Conservation (phyloP, 495 filamentous ascomycete species). For the Penicillium turbatum region DNA sequence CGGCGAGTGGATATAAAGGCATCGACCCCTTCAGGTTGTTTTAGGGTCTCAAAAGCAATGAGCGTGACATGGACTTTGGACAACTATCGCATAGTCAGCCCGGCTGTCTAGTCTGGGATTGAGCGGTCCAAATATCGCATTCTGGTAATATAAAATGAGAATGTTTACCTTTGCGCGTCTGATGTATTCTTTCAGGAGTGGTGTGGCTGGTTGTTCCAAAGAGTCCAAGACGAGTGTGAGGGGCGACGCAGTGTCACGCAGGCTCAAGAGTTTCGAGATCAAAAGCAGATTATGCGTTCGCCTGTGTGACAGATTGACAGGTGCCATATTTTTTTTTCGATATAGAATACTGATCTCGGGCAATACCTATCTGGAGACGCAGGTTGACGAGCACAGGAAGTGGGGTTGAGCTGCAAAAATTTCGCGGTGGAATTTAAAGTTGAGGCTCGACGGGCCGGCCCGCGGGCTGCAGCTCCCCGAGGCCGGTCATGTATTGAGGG, state of each 20-base stretch:
- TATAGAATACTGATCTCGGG: background rate
- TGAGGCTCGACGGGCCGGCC: constrained; percentile 37
- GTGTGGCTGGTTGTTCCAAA: constrained; percentile 73
- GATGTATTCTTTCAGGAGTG: constrained; percentile 69
- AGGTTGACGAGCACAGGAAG: constrained; percentile 16
- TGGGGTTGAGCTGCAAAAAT: constrained; percentile 29
- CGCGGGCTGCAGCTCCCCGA: constrained; percentile 11
- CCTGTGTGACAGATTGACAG: constrained; percentile 55
- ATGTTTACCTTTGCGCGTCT: constrained; percentile 66
- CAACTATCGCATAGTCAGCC: constrained; percentile 29
- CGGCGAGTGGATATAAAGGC: constrained; percentile 59
- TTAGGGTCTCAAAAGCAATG: constrained; percentile 71
- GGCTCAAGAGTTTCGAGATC: constrained; percentile 75
- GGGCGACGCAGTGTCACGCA: constrained; percentile 75
- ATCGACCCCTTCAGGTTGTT: constrained; percentile 52
- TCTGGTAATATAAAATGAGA: background rate
- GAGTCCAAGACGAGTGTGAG: constrained; percentile 82
- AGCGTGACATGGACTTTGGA: constrained; percentile 63
- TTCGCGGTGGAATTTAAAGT: constrained; percentile 21
- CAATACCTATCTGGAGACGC: constrained; percentile 1
- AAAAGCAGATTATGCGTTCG: constrained; percentile 83
- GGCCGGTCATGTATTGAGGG: background rate
- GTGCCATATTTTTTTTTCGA: constrained; percentile 25
- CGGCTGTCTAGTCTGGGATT: constrained; percentile 1
- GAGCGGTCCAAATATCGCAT: background rate